These are phyloP conservation scores for Aspergillus panamensis DNA, from an alignment of 495 filamentous ascomycete genomes.

Conservation along the genomic window DNA sequence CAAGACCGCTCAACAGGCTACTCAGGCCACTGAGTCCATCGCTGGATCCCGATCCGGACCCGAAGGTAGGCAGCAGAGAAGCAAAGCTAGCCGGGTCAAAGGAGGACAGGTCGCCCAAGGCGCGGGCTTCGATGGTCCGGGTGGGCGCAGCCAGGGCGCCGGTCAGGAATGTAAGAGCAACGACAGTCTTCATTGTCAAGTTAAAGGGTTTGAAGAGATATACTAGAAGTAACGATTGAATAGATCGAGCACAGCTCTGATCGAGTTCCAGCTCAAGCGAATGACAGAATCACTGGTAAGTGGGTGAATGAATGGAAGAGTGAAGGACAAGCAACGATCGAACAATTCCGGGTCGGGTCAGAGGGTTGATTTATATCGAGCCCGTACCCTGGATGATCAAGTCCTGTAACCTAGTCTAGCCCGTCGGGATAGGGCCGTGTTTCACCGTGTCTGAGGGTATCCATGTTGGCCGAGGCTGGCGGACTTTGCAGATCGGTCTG, in stretches of 20 bases:
- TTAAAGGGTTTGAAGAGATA: neutral
- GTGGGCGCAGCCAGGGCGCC: conserved; percentile 29
- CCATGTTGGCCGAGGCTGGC: too few species aligned
- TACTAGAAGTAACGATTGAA: neutral
- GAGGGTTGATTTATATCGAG: too few species aligned
- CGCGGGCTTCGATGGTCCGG: conserved; percentile 23
- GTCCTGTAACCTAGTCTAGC: too few species aligned
- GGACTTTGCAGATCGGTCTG: too few species aligned
- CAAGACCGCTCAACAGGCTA: neutral
- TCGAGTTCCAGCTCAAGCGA: too few species aligned
- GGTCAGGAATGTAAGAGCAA: conserved; percentile 23
- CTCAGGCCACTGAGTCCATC: neutral
- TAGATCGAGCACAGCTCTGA: conserved; percentile 8
- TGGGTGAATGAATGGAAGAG: too few species aligned
- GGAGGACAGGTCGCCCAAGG: conserved; percentile 12
- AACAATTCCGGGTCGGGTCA: too few species aligned
- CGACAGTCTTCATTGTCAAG: conserved; percentile 26
- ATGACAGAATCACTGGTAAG: too few species aligned
- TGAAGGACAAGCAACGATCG: too few species aligned
- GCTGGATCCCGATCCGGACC: neutral
- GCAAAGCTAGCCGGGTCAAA: neutral
- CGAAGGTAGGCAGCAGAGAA: neutral
- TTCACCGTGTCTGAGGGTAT: too few species aligned
- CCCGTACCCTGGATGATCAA: too few species aligned
- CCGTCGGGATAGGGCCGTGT: too few species aligned